Evolutionary conservation across 306 rosid genomes (phyloP).

Genomic region (Calophaca sinica): DNA sequence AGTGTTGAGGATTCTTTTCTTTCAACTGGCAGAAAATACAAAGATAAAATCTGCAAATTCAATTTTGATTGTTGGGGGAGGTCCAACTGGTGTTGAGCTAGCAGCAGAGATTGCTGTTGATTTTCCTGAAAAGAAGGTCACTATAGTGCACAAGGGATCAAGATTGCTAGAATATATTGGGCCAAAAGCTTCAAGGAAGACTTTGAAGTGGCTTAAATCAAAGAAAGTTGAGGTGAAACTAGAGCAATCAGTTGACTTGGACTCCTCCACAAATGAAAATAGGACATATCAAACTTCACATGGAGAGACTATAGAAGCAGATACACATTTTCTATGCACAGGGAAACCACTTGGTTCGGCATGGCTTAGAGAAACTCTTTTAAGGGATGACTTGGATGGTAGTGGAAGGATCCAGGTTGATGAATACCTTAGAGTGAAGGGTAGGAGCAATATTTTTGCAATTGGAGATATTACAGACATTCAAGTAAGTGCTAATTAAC

Average conservation of each 20-base stretch:
- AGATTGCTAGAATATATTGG: slow-evolving; percentile 85
- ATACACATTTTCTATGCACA: slow-evolving; percentile 69
- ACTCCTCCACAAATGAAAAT: slow-evolving; percentile 44
- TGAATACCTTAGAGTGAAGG: slow-evolving; percentile 68
- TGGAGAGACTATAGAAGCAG: slow-evolving; percentile 70
- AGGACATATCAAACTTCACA: slow-evolving; percentile 62
- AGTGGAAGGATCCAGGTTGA: slow-evolving; percentile 75
- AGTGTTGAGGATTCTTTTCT: neutral
- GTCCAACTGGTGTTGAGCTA: slow-evolving; percentile 94
- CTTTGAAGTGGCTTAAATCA: slow-evolving; percentile 67
- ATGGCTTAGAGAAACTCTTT: slow-evolving; percentile 69
- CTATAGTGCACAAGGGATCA: slow-evolving; percentile 77
- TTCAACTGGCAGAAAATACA: slow-evolving; percentile 54
- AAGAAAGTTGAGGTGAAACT: slow-evolving; percentile 73
- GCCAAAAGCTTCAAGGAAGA: slow-evolving; percentile 69
- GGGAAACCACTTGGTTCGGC: slow-evolving; percentile 63
- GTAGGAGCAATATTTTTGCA: slow-evolving; percentile 71
- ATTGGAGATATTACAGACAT: slow-evolving; percentile 83
- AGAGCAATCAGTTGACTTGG: slow-evolving; percentile 62
- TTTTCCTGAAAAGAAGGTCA: slow-evolving; percentile 73
- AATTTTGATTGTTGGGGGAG: slow-evolving; percentile 84
- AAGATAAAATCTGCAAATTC: slow-evolving; percentile 75
- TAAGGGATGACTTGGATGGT: slow-evolving; percentile 56
- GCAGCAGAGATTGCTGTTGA: slow-evolving; percentile 84
- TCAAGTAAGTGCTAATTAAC: slow-evolving; percentile 57